These are phyloP conservation scores for Lycium ferocissimum DNA, from an alignment of 257 asterid species.

Conservation along the genomic window DNA sequence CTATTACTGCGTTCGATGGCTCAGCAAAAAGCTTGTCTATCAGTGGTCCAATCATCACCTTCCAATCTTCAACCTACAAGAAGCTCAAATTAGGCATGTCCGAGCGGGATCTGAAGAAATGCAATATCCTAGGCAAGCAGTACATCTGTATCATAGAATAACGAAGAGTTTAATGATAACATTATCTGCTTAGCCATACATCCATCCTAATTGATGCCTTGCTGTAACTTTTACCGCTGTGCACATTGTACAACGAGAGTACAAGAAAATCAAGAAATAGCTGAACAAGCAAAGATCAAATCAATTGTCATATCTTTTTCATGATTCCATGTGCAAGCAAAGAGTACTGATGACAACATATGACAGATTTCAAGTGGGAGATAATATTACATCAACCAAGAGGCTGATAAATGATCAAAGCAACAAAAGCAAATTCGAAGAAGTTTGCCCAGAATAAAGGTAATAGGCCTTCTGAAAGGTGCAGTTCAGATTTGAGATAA, in stretches of 20 bases:
- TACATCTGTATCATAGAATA: neutral
- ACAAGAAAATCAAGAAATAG: neutral
- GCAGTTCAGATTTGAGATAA: neutral
- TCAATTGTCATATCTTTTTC: neutral
- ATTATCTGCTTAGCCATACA: neutral
- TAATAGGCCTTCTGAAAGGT: neutral
- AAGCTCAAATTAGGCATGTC: slow-evolving; percentile 20
- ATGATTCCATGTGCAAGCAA: neutral
- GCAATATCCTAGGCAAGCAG: slow-evolving; percentile 3
- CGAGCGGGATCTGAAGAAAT: slow-evolving; percentile 4
- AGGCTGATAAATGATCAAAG: slow-evolving; percentile 3
- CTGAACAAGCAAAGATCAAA: slow-evolving; percentile 12
- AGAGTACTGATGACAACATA: neutral
- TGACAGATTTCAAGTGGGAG: neutral
- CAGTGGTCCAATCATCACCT: slow-evolving; percentile 59
- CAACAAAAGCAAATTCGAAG: slow-evolving; percentile 13
- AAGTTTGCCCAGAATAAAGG: neutral
- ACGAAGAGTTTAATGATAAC: neutral
- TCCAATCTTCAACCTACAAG: slow-evolving; percentile 84
- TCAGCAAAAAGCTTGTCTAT: slow-evolving; percentile 78
- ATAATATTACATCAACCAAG: slow-evolving; percentile 7
- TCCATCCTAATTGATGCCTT: neutral
- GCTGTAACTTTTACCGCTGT: neutral
- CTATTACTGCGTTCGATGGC: slow-evolving; percentile 85
- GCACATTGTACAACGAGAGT: neutral